A percentile compares a stretch with the other conserved stretches of the same genome.
These are phyloP conservation scores for Paracoccidioides brasiliensis DNA, from an alignment of 2,329 filamentous ascomycete species.

Conservation along the genomic window DNA sequence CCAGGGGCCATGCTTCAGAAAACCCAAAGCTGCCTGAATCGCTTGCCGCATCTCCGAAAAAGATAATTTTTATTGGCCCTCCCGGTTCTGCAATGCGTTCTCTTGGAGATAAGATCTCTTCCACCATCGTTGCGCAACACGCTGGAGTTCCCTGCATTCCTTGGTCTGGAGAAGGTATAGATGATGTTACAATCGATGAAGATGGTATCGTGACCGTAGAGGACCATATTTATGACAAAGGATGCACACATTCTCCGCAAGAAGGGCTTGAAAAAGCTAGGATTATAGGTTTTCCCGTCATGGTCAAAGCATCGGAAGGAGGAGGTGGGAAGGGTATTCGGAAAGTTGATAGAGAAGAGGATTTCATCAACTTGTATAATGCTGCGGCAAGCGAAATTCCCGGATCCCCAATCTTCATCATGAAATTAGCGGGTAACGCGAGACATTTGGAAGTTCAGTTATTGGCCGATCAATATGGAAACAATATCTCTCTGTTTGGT, in stretches of 20 bases:
- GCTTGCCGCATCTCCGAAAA: constrained; percentile 87
- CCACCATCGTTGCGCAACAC: constrained; percentile 97
- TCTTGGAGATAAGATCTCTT: constrained; percentile 98
- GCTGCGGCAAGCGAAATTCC: constrained; percentile 95
- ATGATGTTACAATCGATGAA: constrained; percentile 63
- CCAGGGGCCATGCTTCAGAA: constrained; percentile 90
- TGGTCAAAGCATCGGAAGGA: constrained; percentile 99
- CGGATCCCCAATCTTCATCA: constrained; percentile 98
- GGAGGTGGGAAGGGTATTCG: constrained; percentile 98
- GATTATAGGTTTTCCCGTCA: constrained; percentile 94
- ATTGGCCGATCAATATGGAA: constrained; percentile 95
- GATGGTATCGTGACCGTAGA: constrained; percentile 84
- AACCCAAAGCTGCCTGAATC: constrained; percentile 97
- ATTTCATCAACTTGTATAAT: constrained; percentile 80
- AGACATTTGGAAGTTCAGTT: constrained; percentile 95
- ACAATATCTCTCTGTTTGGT: constrained; percentile 98
- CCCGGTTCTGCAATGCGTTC: constrained; percentile 98
- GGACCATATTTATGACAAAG: constrained; percentile 73
- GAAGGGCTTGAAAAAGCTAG: constrained; percentile 78
- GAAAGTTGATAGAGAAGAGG: constrained; percentile 74
- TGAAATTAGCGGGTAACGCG: constrained; percentile 96
- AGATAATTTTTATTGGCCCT: constrained; percentile 98
- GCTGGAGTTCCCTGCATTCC: constrained; percentile 93
- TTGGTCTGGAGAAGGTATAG: constrained; percentile 94
- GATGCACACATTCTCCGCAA: constrained; percentile 78